A percentile compares a stretch with the other conserved stretches of the same genome.
Evolutionary conservation across 495 filamentous ascomycete species (phyloP).

Genomic region (Pseudoneurospora amorphoporcata): DNA sequence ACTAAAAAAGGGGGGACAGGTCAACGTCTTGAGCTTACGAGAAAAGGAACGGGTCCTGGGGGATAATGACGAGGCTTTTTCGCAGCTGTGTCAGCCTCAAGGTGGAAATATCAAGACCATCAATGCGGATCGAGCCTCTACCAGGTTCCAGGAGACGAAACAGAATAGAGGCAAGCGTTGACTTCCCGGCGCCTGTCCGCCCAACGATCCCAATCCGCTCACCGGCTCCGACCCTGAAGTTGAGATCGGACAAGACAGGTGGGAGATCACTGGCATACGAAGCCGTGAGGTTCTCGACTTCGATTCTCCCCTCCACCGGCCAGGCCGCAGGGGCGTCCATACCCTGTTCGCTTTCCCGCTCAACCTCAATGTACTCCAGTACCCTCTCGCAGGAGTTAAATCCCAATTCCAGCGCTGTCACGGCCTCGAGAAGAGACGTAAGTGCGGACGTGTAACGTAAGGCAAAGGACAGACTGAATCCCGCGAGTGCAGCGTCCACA

Average conservation of each 20-base stretch:
- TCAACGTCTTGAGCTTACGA: constrained; percentile 11
- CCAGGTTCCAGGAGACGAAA: constrained; percentile 40
- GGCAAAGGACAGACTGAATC: constrained; percentile 40
- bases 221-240: constrained; percentile 26
- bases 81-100: constrained; percentile 40
- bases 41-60: constrained; percentile 46
- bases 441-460: constrained; percentile 44
- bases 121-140: constrained; percentile 35
- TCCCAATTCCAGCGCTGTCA: constrained; percentile 37
- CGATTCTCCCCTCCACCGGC: constrained; percentile 32
- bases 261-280: constrained; percentile 32
- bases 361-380: constrained; percentile 27
- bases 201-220: constrained; percentile 42
- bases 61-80: constrained; percentile 40
- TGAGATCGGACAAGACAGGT: constrained; percentile 33
- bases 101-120: constrained; percentile 39
- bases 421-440: constrained; percentile 35
- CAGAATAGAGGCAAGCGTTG: constrained; percentile 33
- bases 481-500: constrained; percentile 55
- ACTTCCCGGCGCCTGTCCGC: constrained; percentile 40
- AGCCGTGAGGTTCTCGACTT: constrained; percentile 30
- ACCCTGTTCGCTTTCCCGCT: constrained; percentile 26
- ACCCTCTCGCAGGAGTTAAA: constrained; percentile 33
- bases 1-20: background rate
- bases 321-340: constrained; percentile 29